phyloP scores from a whole-genome alignment of 106 monocot genomes.

The Dioscorea alata region DNA sequence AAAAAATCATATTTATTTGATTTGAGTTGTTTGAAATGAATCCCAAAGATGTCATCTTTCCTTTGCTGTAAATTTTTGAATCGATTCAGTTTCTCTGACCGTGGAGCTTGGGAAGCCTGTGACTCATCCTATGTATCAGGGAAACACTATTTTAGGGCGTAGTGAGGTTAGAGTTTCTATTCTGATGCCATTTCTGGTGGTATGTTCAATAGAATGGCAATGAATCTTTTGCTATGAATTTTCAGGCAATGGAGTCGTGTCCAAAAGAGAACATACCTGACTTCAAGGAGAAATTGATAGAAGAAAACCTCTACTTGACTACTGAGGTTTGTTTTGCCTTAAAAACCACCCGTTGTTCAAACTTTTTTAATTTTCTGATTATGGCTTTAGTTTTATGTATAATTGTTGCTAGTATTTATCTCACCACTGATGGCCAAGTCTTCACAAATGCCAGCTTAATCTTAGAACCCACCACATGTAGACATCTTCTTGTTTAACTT shows the following conservation, averaged over 20 bases:
- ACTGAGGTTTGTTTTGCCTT: conserved; percentile 49
- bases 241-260: conserved; percentile 84
- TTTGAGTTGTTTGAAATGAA: background rate
- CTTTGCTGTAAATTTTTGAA: background rate
- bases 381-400: background rate
- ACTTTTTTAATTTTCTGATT: background rate
- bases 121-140: conserved; percentile 60
- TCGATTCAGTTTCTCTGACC: conserved; percentile 33
- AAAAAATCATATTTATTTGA: background rate
- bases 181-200: background rate
- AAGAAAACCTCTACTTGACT: conserved; percentile 78
- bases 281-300: conserved; percentile 54
- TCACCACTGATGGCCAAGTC: background rate
- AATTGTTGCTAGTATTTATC: background rate
- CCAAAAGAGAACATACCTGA: conserved; percentile 49
- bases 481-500: too few relatives aligned
- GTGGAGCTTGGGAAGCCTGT: conserved; percentile 60
- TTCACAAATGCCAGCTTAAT: background rate
- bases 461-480: background rate
- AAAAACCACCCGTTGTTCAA: background rate
- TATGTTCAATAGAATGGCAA: background rate
- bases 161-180: conserved; percentile 23
- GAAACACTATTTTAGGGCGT: conserved; percentile 5
- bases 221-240: background rate
- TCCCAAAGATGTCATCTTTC: background rate